Conservation (phyloP, 75 land plant genomes). For the Selaginella moellendorffii region DNA sequence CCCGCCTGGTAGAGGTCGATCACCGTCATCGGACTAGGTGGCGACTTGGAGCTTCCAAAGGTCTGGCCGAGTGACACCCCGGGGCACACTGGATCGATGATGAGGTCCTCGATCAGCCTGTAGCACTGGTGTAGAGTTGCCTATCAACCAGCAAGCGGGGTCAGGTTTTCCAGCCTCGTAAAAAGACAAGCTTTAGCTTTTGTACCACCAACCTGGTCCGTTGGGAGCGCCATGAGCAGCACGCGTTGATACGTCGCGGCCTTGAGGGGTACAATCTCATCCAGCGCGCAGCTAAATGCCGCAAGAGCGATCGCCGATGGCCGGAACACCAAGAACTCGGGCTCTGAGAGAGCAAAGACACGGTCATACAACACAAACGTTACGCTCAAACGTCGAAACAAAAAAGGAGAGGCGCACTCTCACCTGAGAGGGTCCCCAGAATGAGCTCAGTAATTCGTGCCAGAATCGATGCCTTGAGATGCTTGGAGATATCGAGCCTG, state of each 20-base stretch:
- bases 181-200: neutral
- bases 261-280: neutral
- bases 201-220: slow-evolving; percentile 2
- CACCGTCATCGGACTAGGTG: slow-evolving; percentile 10
- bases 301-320: neutral
- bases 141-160: neutral
- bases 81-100: slow-evolving; percentile 5
- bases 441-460: slow-evolving; percentile 12
- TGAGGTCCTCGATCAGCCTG: neutral
- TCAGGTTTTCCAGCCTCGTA: neutral
- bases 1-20: neutral
- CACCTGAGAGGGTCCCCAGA: slow-evolving; percentile 9
- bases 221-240: neutral
- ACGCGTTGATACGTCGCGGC: neutral
- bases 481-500: neutral
- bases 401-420: too few species aligned
- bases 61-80: neutral
- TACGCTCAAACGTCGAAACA: neutral
- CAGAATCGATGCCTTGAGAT: neutral
- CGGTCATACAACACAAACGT: neutral
- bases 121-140: neutral
- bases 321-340: slow-evolving; percentile 1
- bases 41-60: neutral
- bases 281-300: neutral
- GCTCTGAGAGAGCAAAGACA: neutral